Percentiles rank a stretch among this genome's conserved stretches.
Conservation (phyloP, 2,329 filamentous ascomycete genomes). For the Pyrenochaeta sp. region DNA sequence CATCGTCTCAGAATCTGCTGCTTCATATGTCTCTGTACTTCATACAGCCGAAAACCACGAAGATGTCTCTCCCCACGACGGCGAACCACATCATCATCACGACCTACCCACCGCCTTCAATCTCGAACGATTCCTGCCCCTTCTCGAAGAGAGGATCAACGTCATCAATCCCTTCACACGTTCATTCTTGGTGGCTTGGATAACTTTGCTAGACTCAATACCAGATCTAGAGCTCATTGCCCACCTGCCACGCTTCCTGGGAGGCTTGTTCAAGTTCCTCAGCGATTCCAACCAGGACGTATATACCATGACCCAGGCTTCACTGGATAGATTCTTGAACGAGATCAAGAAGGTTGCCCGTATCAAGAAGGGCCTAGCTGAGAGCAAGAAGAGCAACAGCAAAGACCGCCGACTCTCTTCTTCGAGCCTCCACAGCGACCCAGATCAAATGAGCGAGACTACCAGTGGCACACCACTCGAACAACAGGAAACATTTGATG, state of each 20-base stretch:
- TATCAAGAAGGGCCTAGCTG: constrained; percentile 89
- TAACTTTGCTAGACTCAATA: constrained; percentile 92
- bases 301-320: constrained; percentile 88
- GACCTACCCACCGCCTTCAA: constrained; percentile 86
- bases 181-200: constrained; percentile 95
- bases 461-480: constrained; percentile 59
- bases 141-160: constrained; percentile 92
- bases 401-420: constrained; percentile 73
- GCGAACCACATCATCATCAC: constrained; percentile 25
- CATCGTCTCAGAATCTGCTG: constrained; percentile 92
- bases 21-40: constrained; percentile 91
- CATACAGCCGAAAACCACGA: constrained; percentile 66
- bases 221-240: constrained; percentile 94
- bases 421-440: constrained; percentile 55
- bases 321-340: constrained; percentile 85
- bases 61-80: constrained; percentile 39
- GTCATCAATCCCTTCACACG: constrained; percentile 94
- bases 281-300: constrained; percentile 92
- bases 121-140: constrained; percentile 85
- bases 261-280: constrained; percentile 87
- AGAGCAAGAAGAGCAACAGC: constrained; percentile 75
- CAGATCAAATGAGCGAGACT: constrained; percentile 59
- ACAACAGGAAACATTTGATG: constrained; percentile 57
- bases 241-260: constrained; percentile 89
- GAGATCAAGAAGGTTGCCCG: constrained; percentile 95